Evolutionary conservation across 2,329 filamentous ascomycete genomes (phyloP).

Genomic region (Cercospora zeae-maydis): DNA sequence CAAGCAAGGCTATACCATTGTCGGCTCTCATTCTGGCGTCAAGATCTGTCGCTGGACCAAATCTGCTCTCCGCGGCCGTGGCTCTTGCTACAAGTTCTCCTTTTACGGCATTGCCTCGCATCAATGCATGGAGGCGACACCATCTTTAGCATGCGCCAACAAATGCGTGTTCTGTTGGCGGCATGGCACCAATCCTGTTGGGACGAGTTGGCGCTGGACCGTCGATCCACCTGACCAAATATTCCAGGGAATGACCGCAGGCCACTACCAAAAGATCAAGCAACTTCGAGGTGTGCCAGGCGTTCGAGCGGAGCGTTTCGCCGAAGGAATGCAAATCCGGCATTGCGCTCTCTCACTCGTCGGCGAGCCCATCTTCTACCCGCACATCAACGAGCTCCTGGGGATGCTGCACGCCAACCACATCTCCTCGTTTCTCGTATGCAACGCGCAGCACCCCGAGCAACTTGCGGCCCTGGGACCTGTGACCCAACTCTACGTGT

Average conservation of each 20-base stretch:
- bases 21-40: slow-evolving; percentile 91
- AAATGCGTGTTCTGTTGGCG: slow-evolving; percentile 99
- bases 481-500: slow-evolving; percentile 94
- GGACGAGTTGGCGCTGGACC: slow-evolving; percentile 94
- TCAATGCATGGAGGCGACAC: slow-evolving; percentile 97
- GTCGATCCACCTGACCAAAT: slow-evolving; percentile 88
- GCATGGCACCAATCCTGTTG: slow-evolving; percentile 94
- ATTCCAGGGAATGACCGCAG: slow-evolving; percentile 83
- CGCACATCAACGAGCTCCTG: slow-evolving; percentile 90
- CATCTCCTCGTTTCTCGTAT: slow-evolving; percentile 93
- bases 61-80: slow-evolving; percentile 85
- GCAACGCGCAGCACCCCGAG: slow-evolving; percentile 94
- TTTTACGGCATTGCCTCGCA: slow-evolving; percentile 97
- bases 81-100: slow-evolving; percentile 95
- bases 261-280: slow-evolving; percentile 96
- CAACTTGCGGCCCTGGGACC: slow-evolving; percentile 77
- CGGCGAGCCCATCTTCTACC: slow-evolving; percentile 98
- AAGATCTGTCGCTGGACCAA: slow-evolving; percentile 99
- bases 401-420: slow-evolving; percentile 76
- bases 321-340: slow-evolving; percentile 86
- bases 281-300: slow-evolving; percentile 93
- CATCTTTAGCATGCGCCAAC: slow-evolving; percentile 91
- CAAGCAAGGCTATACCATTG: slow-evolving; percentile 93
- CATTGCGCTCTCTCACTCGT: slow-evolving; percentile 92
- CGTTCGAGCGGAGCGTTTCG: slow-evolving; percentile 84